phyloP scores from a whole-genome alignment of 1,284 basidiomycete species.

The Ceratobasidium papillatum region DNA sequence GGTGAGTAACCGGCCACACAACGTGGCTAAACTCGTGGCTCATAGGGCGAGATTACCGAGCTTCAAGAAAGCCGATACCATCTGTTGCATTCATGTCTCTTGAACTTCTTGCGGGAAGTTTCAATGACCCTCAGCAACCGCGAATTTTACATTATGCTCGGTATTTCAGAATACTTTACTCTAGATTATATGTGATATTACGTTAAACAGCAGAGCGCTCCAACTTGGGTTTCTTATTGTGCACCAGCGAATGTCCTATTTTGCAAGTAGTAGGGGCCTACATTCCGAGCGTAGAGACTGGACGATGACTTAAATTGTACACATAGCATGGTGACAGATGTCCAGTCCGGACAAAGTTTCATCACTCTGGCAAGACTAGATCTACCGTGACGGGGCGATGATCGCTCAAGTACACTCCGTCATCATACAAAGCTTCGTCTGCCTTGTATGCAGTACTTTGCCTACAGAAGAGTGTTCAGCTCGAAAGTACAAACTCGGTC shows the following conservation, averaged over 20 bases:
- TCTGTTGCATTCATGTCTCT: too few relatives aligned
- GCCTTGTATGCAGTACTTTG: conserved; percentile 55
- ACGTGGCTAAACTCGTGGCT: too few relatives aligned
- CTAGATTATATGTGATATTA: neutral
- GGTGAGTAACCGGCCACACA: too few relatives aligned
- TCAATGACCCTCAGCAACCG: too few relatives aligned
- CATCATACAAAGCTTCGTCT: conserved; percentile 58
- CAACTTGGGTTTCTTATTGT: neutral
- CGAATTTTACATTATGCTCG: neutral
- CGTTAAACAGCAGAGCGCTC: neutral
- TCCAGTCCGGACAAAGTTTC: too few relatives aligned
- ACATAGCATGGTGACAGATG: too few relatives aligned
- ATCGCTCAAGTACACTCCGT: conserved; percentile 65
- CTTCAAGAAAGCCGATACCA: too few relatives aligned
- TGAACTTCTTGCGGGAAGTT: too few relatives aligned
- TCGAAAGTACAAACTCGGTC: neutral
- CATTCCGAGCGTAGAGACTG: neutral
- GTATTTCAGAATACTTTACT: conserved; percentile 13
- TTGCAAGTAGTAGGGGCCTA: conserved; percentile 34
- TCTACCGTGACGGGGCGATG: conserved; percentile 65
- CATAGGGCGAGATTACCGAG: too few relatives aligned
- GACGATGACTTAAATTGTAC: neutral
- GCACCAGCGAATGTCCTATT: neutral
- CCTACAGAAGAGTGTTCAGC: conserved; percentile 49
- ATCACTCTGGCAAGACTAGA: conserved; percentile 10